Evolutionary conservation across 169 alveolate genomes (phyloP).

Genomic region (Cryptosporidium ryanae): DNA sequence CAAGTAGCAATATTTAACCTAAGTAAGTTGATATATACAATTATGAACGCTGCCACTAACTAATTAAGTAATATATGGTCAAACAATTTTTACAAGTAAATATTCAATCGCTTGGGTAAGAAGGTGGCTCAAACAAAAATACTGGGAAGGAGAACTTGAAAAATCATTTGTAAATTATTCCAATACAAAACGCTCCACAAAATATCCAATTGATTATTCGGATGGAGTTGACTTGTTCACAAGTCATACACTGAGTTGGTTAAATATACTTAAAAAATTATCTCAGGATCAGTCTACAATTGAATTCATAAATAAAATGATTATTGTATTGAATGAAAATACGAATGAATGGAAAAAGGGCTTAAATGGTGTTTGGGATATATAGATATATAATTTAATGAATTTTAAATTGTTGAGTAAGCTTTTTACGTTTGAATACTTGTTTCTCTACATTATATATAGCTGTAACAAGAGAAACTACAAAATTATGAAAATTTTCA

Average conservation of each 20-base stretch:
- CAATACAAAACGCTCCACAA: background rate
- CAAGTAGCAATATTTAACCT: slow-evolving; percentile 20
- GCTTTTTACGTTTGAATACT: background rate
- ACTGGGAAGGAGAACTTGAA: slow-evolving; percentile 65
- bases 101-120: slow-evolving; percentile 39
- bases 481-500: background rate
- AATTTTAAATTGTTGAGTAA: background rate
- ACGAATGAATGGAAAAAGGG: slow-evolving; percentile 21
- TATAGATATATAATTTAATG: background rate
- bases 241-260: slow-evolving; percentile 14
- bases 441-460: background rate
- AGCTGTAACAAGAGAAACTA: slow-evolving; percentile 11
- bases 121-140: slow-evolving; percentile 54
- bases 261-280: slow-evolving; percentile 5
- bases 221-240: slow-evolving; percentile 40
- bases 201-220: background rate
- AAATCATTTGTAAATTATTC: background rate
- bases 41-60: background rate
- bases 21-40: slow-evolving; percentile 35
- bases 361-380: slow-evolving; percentile 28
- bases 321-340: slow-evolving; percentile 1
- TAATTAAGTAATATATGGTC: slow-evolving; percentile 34
- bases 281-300: background rate
- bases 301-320: background rate
- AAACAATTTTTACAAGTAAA: slow-evolving; percentile 13